Evolutionary conservation across 1,284 basidiomycete species (phyloP), one percentile per base, ranked within the genome.

Genomic region (Pterulicium gracile): DNA sequence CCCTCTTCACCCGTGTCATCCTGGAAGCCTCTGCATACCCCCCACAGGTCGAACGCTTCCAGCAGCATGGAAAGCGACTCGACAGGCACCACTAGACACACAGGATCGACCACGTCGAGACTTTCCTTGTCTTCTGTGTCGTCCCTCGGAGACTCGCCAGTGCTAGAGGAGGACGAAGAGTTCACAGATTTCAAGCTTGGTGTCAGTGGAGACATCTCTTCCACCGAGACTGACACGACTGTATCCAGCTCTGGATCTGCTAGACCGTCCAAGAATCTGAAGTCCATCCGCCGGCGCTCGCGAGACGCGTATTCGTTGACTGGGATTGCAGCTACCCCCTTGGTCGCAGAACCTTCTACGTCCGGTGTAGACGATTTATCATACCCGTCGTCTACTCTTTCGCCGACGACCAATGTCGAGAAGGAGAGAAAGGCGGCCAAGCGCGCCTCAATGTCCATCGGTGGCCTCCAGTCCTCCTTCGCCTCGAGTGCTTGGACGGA

Each of bases 401-500:
- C 27, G 27, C 10, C 27, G n/a, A 7, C n/a, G 7, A n/a, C n/a
- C 10, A 32, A 32, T n/a, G 27, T 10, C 7, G 27, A 32, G n/a
- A 32, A 32, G n/a, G 27, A 32, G 27, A 32, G n/a, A n/a, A 32
- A 32, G n/a, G 27, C 27, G n/a, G 27, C 27, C 27, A 32, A n/a
- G n/a, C 7, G 27, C 10, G n/a, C 10, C 27, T 32, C 27, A n/a
- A n/a, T n/a, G 27, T n/a, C 7, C 10, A 7, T 32, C 27, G 27
- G 27, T 32, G 27, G 10, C 7, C 7, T n/a, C 27, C 27, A 32
- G 27, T 32, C 27, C 27, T n/a, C 27, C n/a, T n/a, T n/a, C n/a
- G n/a, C 10, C 27, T n/a, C 27, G 7, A n/a, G 27, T 7, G 64
- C 69, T 23, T 75, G 73, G 75, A 65, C 75, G 55, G 74, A 66